phyloP scores from a whole-genome alignment of 306 rosid species.

The Hippophae rhamnoides region DNA sequence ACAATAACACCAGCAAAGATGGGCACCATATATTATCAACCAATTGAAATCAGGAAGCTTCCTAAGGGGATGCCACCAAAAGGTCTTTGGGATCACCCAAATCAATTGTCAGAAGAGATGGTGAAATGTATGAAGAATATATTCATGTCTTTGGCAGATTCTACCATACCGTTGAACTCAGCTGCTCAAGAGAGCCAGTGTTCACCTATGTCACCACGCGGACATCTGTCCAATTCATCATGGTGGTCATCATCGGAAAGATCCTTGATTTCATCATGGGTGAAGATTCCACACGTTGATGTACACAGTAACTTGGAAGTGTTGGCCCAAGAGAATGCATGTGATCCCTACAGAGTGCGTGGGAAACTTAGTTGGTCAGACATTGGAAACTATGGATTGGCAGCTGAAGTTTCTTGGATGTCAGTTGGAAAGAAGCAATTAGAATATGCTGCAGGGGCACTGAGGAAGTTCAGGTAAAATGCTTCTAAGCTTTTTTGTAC shows the following conservation, averaged over 20 bases:
- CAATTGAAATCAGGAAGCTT: slow-evolving; percentile 29
- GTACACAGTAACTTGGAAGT: slow-evolving; percentile 41
- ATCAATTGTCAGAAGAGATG: slow-evolving; percentile 65
- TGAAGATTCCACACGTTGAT: slow-evolving; percentile 58
- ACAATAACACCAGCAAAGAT: slow-evolving; percentile 15
- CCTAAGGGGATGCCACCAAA: slow-evolving; percentile 34
- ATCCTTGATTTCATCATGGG: slow-evolving; percentile 44
- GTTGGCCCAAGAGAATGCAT: slow-evolving; percentile 41
- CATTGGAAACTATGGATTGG: slow-evolving; percentile 53
- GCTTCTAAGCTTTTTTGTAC: not conserved
- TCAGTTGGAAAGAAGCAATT: slow-evolving; percentile 75
- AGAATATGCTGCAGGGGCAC: slow-evolving; percentile 70
- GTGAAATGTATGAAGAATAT: slow-evolving; percentile 72
- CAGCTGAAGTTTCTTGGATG: slow-evolving; percentile 80
- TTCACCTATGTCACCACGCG: slow-evolving; percentile 44
- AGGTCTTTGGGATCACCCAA: slow-evolving; percentile 62
- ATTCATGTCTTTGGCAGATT: slow-evolving; percentile 60
- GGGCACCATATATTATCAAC: slow-evolving; percentile 24
- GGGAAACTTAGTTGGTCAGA: slow-evolving; percentile 67
- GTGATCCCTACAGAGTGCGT: slow-evolving; percentile 59
- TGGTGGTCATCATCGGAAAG: slow-evolving; percentile 76
- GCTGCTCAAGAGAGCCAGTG: slow-evolving; percentile 31
- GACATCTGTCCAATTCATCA: slow-evolving; percentile 51
- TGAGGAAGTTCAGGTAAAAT: slow-evolving; percentile 57
- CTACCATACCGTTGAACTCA: slow-evolving; percentile 30